Evolutionary conservation across 345 rosid genomes (phyloP).

Genomic region (Psidium guajava): DNA sequence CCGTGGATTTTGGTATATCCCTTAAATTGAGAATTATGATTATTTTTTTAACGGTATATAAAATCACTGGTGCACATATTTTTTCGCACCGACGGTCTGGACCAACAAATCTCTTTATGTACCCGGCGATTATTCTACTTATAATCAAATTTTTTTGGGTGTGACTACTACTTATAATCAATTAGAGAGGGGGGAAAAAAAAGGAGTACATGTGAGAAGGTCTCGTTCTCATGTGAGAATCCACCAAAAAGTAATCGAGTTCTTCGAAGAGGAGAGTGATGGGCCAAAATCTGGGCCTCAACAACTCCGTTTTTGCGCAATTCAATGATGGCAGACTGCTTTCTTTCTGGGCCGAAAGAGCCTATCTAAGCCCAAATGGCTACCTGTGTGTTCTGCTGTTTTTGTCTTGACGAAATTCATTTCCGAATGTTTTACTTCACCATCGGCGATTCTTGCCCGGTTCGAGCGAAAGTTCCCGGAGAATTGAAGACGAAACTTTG

Average conservation of each 20-base stretch:
- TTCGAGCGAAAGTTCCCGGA: neutral
- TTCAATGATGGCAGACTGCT: neutral
- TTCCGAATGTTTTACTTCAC: neutral
- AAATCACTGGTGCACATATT: neutral
- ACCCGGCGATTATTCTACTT: neutral
- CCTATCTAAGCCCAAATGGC: neutral
- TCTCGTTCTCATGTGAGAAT: neutral
- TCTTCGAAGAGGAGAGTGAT: too few relatives aligned
- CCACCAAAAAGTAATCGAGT: neutral
- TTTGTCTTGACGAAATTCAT: neutral
- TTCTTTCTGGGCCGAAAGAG: neutral
- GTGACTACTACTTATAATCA: neutral
- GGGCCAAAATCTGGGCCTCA: neutral
- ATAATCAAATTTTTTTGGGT: neutral
- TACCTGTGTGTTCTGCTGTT: neutral
- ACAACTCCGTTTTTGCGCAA: neutral
- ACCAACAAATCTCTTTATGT: too few relatives aligned
- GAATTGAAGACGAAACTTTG: neutral
- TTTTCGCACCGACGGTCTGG: neutral
- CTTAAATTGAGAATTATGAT: neutral
- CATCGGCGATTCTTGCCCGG: neutral
- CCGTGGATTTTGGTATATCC: neutral
- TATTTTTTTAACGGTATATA: neutral
- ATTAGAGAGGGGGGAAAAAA: accelerated
- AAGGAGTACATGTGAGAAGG: neutral